Evolutionary conservation across 208 protist species (phyloP), one percentile per base, ranked within the genome.

Genomic region (Balamuthia mandrillaris): DNA sequence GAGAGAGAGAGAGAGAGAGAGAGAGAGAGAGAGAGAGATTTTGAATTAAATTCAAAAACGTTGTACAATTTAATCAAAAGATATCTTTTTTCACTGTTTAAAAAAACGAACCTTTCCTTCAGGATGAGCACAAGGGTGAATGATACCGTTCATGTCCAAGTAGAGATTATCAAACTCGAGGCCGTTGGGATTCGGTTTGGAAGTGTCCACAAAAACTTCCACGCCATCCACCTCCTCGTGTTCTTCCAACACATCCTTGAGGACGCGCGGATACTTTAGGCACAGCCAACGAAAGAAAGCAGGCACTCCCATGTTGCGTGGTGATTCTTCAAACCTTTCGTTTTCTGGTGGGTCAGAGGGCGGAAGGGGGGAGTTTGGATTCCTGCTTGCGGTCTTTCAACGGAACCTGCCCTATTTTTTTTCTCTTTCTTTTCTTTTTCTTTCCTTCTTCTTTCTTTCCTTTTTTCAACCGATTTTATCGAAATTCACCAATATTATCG

Each of bases 111-210:
- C 74, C 29, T 63, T 81, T 45, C 63, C 74, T 47, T 81, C 74
- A 72, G 98, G 97, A 91, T 99, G 99, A 60, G 96, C 97, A 78
- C 98, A 99, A 1, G 97, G 97, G 89, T 99, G 99, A 82, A 99
- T 98, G 44, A 99, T 94, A 68, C 96, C 96, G 87, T 99, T 99
- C 97, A 99, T 99, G 88, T 99, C 99, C 7, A 99, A 89, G 92
- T 99, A 99, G 0, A 99, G 90, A 91, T 99, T 99, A 92, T 99
- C 99, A 89, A 94, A 97, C 75, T 98, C 96, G 10, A 88, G 58
- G 3, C 93, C 88, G 95, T 96, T 96, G 91, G 98, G 90, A 95
- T 97, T 94, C 88, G 95, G 82, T 93, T 93, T 24, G 21, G 52
- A 74, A 6, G 41, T 78, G 49, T 79, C 70, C 3, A 31, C 42